Conservation (phyloP, 192 early-diverging fungal species). For the Coemansia sp. region DNA sequence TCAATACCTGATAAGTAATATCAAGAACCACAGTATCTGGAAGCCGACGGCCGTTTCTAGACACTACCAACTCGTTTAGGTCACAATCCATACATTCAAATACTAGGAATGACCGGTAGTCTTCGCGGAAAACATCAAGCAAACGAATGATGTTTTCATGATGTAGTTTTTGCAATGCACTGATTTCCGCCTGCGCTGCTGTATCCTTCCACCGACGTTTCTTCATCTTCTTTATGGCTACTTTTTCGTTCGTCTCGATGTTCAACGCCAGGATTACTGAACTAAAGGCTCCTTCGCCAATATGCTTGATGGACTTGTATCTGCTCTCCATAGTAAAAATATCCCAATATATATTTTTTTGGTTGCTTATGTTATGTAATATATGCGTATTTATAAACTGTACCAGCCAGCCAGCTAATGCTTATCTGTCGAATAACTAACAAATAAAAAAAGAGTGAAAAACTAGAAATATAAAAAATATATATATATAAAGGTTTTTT, state of each 20-base stretch:
- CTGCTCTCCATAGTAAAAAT: conserved; percentile 40
- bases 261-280: conserved; percentile 53
- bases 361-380: conserved; percentile 1
- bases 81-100: conserved; percentile 97
- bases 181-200: conserved; percentile 52
- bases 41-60: conserved; percentile 66
- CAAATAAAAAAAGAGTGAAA: conserved; percentile 2
- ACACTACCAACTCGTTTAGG: conserved; percentile 85
- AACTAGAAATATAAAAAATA: not conserved
- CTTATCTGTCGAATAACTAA: not conserved
- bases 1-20: conserved; percentile 87
- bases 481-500: not conserved
- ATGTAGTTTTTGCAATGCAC: conserved; percentile 49
- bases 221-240: conserved; percentile 60
- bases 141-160: conserved; percentile 87
- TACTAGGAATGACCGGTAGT: conserved; percentile 88
- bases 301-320: conserved; percentile 51
- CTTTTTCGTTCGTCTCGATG: conserved; percentile 50
- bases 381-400: not conserved
- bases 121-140: conserved; percentile 79
- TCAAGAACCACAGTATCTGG: conserved; percentile 66
- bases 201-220: conserved; percentile 60
- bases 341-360: not conserved
- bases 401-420: not conserved
- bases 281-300: conserved; percentile 59